Evolutionary conservation across 306 rosid genomes (phyloP).

Genomic region (Acacia confusa): DNA sequence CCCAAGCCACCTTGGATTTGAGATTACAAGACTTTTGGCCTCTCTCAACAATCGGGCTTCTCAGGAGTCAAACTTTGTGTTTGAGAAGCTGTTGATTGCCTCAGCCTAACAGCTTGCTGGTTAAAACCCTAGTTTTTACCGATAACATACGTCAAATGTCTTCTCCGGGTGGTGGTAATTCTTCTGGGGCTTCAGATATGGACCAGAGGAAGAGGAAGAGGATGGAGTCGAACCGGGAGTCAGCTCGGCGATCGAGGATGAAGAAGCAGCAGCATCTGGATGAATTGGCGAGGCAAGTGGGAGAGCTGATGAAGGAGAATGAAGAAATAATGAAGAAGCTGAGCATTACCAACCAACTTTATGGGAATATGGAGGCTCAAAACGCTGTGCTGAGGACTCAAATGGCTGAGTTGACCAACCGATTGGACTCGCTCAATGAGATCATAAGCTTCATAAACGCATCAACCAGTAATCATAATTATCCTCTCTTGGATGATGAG

Average conservation of each 20-base stretch:
- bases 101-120: too few species aligned
- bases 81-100: too few species aligned
- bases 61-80: too few species aligned
- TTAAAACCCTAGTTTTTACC: background rate
- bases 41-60: too few species aligned
- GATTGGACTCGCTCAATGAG: conserved; percentile 72
- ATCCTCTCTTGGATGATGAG: background rate
- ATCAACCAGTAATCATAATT: conserved; percentile 33
- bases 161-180: conserved; percentile 54
- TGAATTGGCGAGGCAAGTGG: conserved; percentile 45
- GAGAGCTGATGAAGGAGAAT: conserved; percentile 58
- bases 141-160: conserved; percentile 6
- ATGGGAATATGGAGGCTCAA: conserved; percentile 59
- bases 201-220: conserved; percentile 80
- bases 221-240: conserved; percentile 84
- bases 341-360: conserved; percentile 51
- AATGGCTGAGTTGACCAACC: conserved; percentile 65
- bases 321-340: conserved; percentile 43
- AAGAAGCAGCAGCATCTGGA: conserved; percentile 73
- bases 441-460: conserved; percentile 47
- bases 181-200: conserved; percentile 31
- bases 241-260: conserved; percentile 82
- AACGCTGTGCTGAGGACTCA: conserved; percentile 77
- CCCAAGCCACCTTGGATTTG: too few species aligned
- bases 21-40: too few species aligned